Conservation (phyloP, 1,284 basidiomycete genomes). For the Leccinum subspadiceum region DNA sequence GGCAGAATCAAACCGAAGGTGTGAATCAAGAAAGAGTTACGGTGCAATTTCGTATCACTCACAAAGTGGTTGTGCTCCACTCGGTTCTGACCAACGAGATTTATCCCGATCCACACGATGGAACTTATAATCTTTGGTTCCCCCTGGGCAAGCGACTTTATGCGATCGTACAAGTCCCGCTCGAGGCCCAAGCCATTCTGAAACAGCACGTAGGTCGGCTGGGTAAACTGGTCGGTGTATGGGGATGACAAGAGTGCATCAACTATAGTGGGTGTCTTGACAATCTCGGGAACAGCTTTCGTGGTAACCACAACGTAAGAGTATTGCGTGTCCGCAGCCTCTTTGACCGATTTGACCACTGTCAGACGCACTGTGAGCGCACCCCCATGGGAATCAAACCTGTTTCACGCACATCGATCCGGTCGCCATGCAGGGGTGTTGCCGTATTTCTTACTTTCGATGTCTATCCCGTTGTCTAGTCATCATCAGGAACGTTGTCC, state of each 20-base stretch:
- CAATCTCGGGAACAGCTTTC: conserved; percentile 72
- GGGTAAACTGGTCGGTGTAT: conserved; percentile 46
- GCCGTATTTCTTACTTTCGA: conserved; percentile 62
- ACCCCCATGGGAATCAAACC: not conserved
- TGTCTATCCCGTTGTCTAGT: conserved; percentile 50
- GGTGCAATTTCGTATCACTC: conserved; percentile 14
- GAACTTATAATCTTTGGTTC: conserved; percentile 54
- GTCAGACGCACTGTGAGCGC: not conserved
- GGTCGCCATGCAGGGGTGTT: conserved; percentile 59
- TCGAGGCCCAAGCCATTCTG: conserved; percentile 82
- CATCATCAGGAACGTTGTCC: not conserved
- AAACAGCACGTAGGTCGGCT: conserved; percentile 65
- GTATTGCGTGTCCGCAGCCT: conserved; percentile 61
- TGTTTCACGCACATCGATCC: conserved; percentile 48
- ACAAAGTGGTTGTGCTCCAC: conserved; percentile 56
- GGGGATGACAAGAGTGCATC: conserved; percentile 53
- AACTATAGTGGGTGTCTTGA: conserved; percentile 56
- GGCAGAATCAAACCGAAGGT: not conserved
- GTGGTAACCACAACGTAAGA: conserved; percentile 69
- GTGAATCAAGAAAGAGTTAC: not conserved
- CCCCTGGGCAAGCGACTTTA: conserved; percentile 42
- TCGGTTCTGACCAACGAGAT: conserved; percentile 44
- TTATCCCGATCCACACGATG: conserved; percentile 55
- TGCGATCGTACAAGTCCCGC: conserved; percentile 56
- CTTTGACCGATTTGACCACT: conserved; percentile 59